A percentile compares a stretch with the other conserved stretches of the same genome.
Conservation (phyloP, 1,139 yeast genomes). For the Geotrichum citri-aurantii region DNA sequence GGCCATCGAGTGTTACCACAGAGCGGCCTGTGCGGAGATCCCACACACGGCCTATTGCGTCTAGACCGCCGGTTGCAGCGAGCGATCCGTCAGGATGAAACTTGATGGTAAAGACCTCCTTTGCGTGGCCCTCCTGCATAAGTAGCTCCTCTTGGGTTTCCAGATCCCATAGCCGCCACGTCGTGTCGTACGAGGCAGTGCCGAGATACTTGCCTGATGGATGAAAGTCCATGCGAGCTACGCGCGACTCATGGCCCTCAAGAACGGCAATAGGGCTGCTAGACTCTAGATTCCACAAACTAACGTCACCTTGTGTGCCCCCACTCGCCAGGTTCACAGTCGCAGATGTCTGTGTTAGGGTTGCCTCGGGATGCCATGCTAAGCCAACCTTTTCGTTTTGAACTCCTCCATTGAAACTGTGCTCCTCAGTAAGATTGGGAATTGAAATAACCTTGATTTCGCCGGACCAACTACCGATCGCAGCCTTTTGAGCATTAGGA, state of each 20-base stretch:
- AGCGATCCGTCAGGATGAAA: constrained; percentile 79
- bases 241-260: constrained; percentile 49
- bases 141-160: constrained; percentile 43
- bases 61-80: constrained; percentile 72
- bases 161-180: constrained; percentile 88
- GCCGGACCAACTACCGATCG: constrained; percentile 87
- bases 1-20: constrained; percentile 57
- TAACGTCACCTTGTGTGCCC: constrained; percentile 59
- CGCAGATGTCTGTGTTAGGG: constrained; percentile 20
- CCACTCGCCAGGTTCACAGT: constrained; percentile 43
- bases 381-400: constrained; percentile 61
- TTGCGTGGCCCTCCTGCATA: constrained; percentile 81
- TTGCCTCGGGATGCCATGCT: constrained; percentile 51
- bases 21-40: constrained; percentile 76
- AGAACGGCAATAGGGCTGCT: constrained; percentile 25
- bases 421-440: constrained; percentile 36
- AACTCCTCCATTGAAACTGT: constrained; percentile 36
- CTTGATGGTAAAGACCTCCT: constrained; percentile 57
- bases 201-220: constrained; percentile 55
- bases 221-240: constrained; percentile 60
- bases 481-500: constrained; percentile 38
- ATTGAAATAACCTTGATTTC: constrained; percentile 47
- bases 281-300: constrained; percentile 40
- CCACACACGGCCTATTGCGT: constrained; percentile 73
- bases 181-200: constrained; percentile 75